These are phyloP conservation scores for Kondoa malvinella DNA, from an alignment of 768 basidiomycete species.

Conservation along the genomic window DNA sequence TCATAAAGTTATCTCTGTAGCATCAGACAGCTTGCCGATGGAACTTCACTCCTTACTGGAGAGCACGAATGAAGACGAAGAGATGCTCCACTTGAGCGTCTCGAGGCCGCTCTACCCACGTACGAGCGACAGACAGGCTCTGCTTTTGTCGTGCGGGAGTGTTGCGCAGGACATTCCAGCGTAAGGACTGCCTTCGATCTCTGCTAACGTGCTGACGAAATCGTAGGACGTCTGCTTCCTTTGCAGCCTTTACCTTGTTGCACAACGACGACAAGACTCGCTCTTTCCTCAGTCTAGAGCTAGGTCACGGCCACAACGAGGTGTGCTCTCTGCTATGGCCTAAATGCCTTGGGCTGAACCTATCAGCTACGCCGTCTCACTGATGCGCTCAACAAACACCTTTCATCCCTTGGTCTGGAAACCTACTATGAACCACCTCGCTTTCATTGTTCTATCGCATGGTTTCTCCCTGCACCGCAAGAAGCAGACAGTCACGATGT, in stretches of 20 bases:
- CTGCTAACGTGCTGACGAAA: too few relatives aligned
- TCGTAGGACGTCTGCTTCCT: not conserved
- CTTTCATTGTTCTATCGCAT: not conserved
- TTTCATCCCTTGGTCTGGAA: not conserved
- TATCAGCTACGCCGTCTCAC: not conserved
- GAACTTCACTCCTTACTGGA: not conserved
- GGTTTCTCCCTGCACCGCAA: not conserved
- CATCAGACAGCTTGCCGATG: not conserved
- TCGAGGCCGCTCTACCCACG: not conserved
- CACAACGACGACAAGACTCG: not conserved
- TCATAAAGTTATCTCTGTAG: not conserved
- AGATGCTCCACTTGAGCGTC: not conserved
- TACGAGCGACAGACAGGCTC: not conserved
- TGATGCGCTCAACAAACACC: not conserved
- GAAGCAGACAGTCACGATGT: not conserved
- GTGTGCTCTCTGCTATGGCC: not conserved
- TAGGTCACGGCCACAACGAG: not conserved
- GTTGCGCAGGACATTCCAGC: not conserved
- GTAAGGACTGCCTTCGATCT: too few relatives aligned
- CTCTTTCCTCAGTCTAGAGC: not conserved
- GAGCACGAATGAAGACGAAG: not conserved
- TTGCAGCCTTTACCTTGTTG: not conserved
- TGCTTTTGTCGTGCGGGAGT: not conserved
- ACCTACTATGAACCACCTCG: not conserved
- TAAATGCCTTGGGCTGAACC: not conserved